Evolutionary conservation across 2,329 filamentous ascomycete genomes (phyloP).

Genomic region (Rhexocercosporidium sp.): DNA sequence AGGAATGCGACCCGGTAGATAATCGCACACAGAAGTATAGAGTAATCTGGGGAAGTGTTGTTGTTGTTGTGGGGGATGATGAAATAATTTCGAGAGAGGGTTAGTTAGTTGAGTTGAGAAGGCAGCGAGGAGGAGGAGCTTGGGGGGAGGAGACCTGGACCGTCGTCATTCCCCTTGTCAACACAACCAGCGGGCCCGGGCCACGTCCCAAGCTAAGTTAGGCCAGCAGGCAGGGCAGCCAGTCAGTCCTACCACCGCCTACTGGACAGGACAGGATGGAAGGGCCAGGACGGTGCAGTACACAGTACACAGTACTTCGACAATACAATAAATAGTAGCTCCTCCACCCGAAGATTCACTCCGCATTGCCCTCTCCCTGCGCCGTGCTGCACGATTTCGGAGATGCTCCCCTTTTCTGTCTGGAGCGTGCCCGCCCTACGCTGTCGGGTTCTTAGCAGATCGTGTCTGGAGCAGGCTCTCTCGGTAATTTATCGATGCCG

Average conservation of each 20-base stretch:
- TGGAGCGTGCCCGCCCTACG: background rate
- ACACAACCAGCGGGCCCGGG: background rate
- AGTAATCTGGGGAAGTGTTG: background rate
- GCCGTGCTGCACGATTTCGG: background rate
- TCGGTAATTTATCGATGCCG: background rate
- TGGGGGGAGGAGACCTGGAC: background rate
- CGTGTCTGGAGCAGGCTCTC: background rate
- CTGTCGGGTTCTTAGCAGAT: no score
- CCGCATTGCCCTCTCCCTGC: background rate
- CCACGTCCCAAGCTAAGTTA: background rate
- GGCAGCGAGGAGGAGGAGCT: no score
- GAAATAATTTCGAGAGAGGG: background rate
- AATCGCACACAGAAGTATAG: background rate
- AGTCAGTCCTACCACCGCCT: no score
- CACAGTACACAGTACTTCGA: no score
- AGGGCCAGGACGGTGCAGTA: no score
- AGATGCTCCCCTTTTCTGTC: slow-evolving; percentile 1
- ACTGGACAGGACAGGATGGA: no score
- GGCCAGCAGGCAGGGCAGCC: no score
- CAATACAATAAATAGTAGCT: no score
- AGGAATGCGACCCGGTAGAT: background rate
- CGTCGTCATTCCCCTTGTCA: slow-evolving; percentile 14
- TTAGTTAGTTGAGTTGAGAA: slow-evolving; percentile 12
- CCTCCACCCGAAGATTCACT: background rate
- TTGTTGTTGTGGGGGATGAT: background rate